Evolutionary conservation across 495 filamentous ascomycete species (phyloP).

Genomic region (Polyplosphaeria fusca): DNA sequence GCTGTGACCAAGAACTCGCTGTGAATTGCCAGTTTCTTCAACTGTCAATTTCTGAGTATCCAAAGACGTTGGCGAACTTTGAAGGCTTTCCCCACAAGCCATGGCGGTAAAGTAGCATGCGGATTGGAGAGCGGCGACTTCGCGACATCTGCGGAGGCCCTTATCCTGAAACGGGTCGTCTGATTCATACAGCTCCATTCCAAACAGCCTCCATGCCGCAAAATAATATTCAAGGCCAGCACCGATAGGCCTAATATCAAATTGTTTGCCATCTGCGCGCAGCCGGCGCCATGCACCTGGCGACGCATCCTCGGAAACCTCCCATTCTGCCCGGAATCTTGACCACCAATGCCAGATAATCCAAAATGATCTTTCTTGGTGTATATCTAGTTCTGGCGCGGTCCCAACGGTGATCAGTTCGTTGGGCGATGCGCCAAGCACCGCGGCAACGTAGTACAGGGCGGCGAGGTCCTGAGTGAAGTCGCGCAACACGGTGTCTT

Average conservation of each 20-base stretch:
- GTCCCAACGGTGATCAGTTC: neutral
- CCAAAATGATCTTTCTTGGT: neutral
- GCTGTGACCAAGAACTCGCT: neutral
- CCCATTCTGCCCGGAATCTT: neutral
- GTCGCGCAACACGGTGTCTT: neutral
- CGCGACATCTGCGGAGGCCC: neutral
- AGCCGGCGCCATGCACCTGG: neutral
- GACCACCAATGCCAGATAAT: neutral
- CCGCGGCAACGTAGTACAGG: neutral
- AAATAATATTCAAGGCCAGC: neutral
- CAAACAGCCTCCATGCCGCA: neutral
- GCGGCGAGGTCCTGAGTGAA: neutral
- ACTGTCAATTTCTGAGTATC: neutral
- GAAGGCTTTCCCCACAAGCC: neutral
- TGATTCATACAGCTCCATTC: neutral
- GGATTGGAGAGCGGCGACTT: neutral
- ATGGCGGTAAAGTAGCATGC: neutral
- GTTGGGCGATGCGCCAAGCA: neutral
- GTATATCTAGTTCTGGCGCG: neutral
- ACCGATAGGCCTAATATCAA: neutral
- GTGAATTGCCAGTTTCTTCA: neutral
- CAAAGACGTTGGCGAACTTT: neutral
- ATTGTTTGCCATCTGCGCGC: neutral
- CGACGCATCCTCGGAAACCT: neutral
- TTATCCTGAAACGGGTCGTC: neutral